Percentiles rank a stretch among this genome's conserved stretches.
Evolutionary conservation across 805 yeast genomes (phyloP).

Genomic region (Saccharomycopsis sp.): DNA sequence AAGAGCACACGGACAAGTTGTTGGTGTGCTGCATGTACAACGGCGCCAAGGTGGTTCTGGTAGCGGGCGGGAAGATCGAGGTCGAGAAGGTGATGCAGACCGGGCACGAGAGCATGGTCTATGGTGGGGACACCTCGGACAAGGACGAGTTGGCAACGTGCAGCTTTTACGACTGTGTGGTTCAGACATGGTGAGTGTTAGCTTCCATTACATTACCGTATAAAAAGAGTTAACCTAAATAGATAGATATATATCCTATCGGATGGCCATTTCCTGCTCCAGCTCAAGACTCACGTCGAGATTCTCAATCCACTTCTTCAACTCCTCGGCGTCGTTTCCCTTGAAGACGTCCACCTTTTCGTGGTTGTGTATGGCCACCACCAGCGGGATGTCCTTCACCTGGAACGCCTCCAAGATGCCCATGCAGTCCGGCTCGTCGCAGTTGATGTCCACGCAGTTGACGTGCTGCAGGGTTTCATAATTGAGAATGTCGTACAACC

Average conservation of each 20-base stretch:
- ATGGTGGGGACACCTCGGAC: constrained; percentile 83
- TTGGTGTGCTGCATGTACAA: constrained; percentile 91
- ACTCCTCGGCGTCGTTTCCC: too few species aligned
- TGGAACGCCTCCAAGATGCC: too few species aligned
- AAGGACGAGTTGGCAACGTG: constrained; percentile 57
- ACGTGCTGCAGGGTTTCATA: constrained; percentile 39
- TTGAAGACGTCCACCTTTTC: too few species aligned
- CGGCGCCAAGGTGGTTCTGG: constrained; percentile 69
- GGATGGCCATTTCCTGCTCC: too few species aligned
- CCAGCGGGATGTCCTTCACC: too few species aligned
- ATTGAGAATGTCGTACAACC: constrained; percentile 44
- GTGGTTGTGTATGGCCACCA: too few species aligned
- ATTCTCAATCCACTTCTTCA: too few species aligned
- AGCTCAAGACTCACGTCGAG: too few species aligned
- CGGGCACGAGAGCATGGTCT: constrained; percentile 87
- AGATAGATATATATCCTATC: too few species aligned
- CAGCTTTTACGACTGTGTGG: constrained; percentile 80
- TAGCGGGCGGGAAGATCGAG: constrained; percentile 19
- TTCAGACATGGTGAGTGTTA: constrained; percentile 59
- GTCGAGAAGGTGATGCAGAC: constrained; percentile 43
- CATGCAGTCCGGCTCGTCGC: constrained; percentile 62
- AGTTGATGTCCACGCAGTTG: constrained; percentile 61
- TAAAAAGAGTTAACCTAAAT: too few species aligned
- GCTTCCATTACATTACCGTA: too few species aligned
- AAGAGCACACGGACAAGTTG: constrained; percentile 32